A percentile compares a stretch with the other conserved stretches of the same genome.
Conservation (phyloP, 1,139 yeast genomes). For the Kodamaea derodonti region DNA sequence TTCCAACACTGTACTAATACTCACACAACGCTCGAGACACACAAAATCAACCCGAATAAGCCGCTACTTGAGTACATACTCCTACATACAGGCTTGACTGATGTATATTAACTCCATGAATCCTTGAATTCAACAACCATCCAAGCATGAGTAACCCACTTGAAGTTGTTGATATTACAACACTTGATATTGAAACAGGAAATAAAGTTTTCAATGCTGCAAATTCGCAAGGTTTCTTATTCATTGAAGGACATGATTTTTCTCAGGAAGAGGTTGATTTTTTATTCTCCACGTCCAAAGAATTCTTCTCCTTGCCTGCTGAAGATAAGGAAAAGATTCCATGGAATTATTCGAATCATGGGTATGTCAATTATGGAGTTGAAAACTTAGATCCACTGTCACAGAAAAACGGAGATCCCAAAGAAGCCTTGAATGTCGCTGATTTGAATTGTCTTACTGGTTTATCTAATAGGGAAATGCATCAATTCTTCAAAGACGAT, state of each 20-base stretch:
- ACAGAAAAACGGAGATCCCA: slow-evolving; percentile 56
- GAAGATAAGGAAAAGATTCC: slow-evolving; percentile 45
- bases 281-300: slow-evolving; percentile 50
- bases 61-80: no score
- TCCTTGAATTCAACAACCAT: no score
- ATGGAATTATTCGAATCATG: slow-evolving; percentile 53
- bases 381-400: slow-evolving; percentile 56
- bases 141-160: slow-evolving; percentile 35
- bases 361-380: slow-evolving; percentile 58
- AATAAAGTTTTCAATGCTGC: slow-evolving; percentile 60
- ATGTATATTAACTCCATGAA: no score
- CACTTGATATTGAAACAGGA: slow-evolving; percentile 41
- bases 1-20: no score
- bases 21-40: no score
- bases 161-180: slow-evolving; percentile 55
- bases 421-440: slow-evolving; percentile 53
- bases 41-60: no score
- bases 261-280: slow-evolving; percentile 53
- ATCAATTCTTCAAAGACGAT: slow-evolving; percentile 39
- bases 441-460: slow-evolving; percentile 40
- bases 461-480: slow-evolving; percentile 29
- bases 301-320: slow-evolving; percentile 51
- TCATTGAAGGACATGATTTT: slow-evolving; percentile 70
- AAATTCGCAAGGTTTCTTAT: slow-evolving; percentile 64
- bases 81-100: no score